Evolutionary conservation across 495 filamentous ascomycete genomes (phyloP).

Genomic region (Lasiosphaeris hirsuta): DNA sequence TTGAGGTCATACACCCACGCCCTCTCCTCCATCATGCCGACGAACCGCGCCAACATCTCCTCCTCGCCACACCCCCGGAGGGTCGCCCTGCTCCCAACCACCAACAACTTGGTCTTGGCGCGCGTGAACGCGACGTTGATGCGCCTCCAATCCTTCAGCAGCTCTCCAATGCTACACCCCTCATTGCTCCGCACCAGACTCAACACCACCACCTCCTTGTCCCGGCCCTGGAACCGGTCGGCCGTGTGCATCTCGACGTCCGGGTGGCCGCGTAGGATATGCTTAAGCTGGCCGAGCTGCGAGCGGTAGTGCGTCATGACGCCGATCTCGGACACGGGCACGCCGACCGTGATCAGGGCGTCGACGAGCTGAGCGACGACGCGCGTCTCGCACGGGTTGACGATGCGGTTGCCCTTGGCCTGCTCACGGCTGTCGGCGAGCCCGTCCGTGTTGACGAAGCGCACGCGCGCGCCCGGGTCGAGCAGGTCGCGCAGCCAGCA

Average conservation of each 20-base stretch:
- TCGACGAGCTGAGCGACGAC: slow-evolving; percentile 77
- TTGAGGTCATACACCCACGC: slow-evolving; percentile 76
- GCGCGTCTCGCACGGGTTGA: slow-evolving; percentile 75
- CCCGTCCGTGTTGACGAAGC: slow-evolving; percentile 84
- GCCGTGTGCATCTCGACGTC: slow-evolving; percentile 88
- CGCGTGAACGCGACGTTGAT: slow-evolving; percentile 95
- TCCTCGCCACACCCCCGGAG: slow-evolving; percentile 60
- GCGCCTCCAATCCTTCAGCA: slow-evolving; percentile 85
- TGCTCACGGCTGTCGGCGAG: slow-evolving; percentile 65
- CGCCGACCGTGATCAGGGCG: slow-evolving; percentile 67
- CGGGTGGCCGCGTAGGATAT: slow-evolving; percentile 35
- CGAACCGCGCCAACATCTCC: slow-evolving; percentile 71
- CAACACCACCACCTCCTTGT: slow-evolving; percentile 88
- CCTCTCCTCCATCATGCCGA: slow-evolving; percentile 68
- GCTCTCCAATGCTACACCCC: slow-evolving; percentile 72
- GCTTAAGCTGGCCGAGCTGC: slow-evolving; percentile 61
- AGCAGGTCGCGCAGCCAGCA: slow-evolving; percentile 88
- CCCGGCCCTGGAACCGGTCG: slow-evolving; percentile 92
- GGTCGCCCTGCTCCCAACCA: slow-evolving; percentile 77
- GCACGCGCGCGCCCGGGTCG: slow-evolving; percentile 64
- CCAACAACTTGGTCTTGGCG: slow-evolving; percentile 83
- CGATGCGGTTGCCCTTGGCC: slow-evolving; percentile 74
- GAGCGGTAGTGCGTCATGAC: slow-evolving; percentile 98
- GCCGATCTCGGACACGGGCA: slow-evolving; percentile 76
- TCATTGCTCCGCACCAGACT: slow-evolving; percentile 84